Evolutionary conservation across 1,284 basidiomycete genomes (phyloP).

Genomic region (Leccinum holopus): DNA sequence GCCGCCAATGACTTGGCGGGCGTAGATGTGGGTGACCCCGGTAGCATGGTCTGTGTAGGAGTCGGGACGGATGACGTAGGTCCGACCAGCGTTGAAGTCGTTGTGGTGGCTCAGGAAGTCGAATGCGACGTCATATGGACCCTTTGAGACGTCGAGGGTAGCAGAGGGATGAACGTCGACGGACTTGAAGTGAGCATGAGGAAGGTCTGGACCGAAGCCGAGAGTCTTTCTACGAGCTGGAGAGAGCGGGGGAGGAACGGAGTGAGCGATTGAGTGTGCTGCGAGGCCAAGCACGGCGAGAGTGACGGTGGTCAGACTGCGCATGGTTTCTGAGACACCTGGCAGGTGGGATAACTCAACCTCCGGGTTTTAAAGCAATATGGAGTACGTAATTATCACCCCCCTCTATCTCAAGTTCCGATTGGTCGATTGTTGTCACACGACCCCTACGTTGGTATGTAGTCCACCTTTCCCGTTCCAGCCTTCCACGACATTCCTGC

Average conservation of each 20-base stretch:
- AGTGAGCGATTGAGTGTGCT: conserved; percentile 32
- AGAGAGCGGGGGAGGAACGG: conserved; percentile 14
- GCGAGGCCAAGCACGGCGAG: conserved; percentile 40
- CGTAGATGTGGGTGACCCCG: conserved; percentile 83
- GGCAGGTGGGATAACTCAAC: neutral
- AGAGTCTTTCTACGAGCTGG: conserved; percentile 64
- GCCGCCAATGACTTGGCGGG: conserved; percentile 78
- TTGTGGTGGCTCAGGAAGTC: conserved; percentile 49
- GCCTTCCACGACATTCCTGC: neutral
- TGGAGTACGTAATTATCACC: conserved; percentile 20
- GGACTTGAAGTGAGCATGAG: conserved; percentile 68
- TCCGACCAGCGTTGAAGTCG: conserved; percentile 35
- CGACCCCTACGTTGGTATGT: conserved; percentile 1
- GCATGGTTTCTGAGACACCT: conserved; percentile 26
- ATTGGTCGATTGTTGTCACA: conserved; percentile 26
- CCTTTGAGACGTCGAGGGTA: conserved; percentile 36
- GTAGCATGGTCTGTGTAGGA: conserved; percentile 85
- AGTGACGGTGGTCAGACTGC: conserved; percentile 34
- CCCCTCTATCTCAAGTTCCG: conserved; percentile 5
- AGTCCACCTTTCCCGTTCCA: neutral
- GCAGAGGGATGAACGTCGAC: conserved; percentile 36
- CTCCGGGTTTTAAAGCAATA: conserved; percentile 14
- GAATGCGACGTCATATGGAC: conserved; percentile 60
- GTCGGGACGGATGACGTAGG: conserved; percentile 68
- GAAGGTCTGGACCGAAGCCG: conserved; percentile 73